Base-by-base conservation (phyloP, 1,284 basidiomycete genomes). In the Grifola frondosa region DNA sequence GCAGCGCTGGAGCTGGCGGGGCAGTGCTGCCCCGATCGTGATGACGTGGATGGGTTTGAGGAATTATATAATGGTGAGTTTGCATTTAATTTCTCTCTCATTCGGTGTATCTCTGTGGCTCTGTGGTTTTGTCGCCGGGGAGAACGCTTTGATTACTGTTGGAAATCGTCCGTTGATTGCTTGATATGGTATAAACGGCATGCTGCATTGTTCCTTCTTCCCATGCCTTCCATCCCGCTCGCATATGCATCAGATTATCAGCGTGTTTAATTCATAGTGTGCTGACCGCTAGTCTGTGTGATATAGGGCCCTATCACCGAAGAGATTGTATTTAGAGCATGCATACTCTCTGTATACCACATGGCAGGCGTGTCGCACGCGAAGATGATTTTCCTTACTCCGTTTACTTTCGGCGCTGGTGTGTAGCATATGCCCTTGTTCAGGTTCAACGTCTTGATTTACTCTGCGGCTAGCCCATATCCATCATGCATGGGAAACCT, bases 271-370 rank as follows among this genome's bases (percentile, higher is more conserved):
- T 25, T 6, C 10, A 10, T 16, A 5, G 13, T 24, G 3, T 22
- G 2, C 15, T 30, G 3, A 9, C 20, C 9, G 15, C 17, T 5
- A 28, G 16, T 5, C 32, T 31, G 20, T 36, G 22, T 42, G n/a
- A 17, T 24, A 0, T 51, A 95, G 89, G 94, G 81, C 0, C 96
- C 96, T 0, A 63, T 93, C 24, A 94, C 94, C 0, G 96, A 99
- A 68, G 96, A 99, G 63, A 56, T 97, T 19, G 89, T 94, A 3
- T 99, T 97, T 62, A 76, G 97, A 20, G 84, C 87, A 0, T 94
- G 91, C 60, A 78, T 96, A 31, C 71, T 97, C 16, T 69, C 83
- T 2, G 75, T 84, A 1, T 88, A 91, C 48, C 71, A 84, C 41
- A 73, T 93, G 25, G 77, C 82, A 0, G 79, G 81, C n/a, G 71